phyloP scores from a whole-genome alignment of 2,329 filamentous ascomycete species.

The Fusarium sp. region DNA sequence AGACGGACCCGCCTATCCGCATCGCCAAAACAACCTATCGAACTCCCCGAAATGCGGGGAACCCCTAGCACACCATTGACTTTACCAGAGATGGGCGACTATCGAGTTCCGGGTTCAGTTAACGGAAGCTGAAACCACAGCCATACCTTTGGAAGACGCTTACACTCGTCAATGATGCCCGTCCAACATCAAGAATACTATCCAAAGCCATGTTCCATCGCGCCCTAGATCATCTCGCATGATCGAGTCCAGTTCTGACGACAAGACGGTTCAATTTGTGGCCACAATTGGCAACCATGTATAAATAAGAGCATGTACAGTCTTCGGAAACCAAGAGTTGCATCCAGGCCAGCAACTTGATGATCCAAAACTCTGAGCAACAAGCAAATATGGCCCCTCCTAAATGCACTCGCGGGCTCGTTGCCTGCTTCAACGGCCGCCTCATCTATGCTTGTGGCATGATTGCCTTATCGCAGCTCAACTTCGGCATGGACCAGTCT shows the following conservation, averaged over 20 bases:
- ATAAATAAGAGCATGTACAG: background rate
- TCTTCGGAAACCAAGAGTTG: background rate
- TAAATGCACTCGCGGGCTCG: background rate
- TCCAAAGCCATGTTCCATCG: background rate
- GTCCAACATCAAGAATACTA: background rate
- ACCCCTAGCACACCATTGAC: background rate
- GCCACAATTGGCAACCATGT: background rate
- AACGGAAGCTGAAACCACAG: background rate
- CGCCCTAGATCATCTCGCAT: background rate
- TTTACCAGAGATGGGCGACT: background rate
- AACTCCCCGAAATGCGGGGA: background rate
- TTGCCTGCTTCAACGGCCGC: constrained; percentile 41
- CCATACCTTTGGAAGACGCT: background rate
- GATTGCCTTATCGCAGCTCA: constrained; percentile 50
- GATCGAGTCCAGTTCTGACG: background rate
- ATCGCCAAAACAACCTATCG: background rate
- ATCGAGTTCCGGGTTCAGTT: background rate
- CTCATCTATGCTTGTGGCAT: constrained; percentile 36
- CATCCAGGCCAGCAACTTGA: background rate
- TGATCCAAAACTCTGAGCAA: background rate
- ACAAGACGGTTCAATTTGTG: background rate
- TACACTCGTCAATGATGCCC: background rate
- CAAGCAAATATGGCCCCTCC: background rate
- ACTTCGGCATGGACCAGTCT: constrained; percentile 53
- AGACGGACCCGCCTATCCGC: background rate